Evolutionary conservation across 1,284 basidiomycete genomes (phyloP), one percentile per base, ranked within the genome.

Genomic region (Cutaneotrichosporon spelunceum): DNA sequence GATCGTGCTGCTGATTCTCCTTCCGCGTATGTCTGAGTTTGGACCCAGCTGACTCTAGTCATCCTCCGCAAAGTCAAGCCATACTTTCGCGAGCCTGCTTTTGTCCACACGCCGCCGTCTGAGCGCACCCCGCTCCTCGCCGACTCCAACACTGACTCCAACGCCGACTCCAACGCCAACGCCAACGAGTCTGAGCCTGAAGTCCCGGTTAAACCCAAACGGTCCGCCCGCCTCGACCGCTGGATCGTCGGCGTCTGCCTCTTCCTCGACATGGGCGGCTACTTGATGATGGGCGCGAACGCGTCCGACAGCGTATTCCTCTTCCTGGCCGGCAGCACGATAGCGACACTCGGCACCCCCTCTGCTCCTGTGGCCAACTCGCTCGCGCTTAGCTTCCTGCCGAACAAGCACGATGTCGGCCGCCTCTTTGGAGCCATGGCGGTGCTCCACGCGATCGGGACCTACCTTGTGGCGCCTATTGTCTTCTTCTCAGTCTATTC

Each of bases 1-100:
- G 1, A 21, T 85, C 1, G 84, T 85, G 62, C 79, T 93, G 61
- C 81, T 87, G 1, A 61, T 86, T 4, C 64, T 90, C 27, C 77
- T 92, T 9, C 91, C 91, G 13, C 24, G 79, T 78, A 36, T 69
- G 78, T 73, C 23, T 8, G 3, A 14, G 5, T 33, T 50, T 1
- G 23, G 27, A 24, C 14, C 14, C 3, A 27, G 24, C 26, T 29
- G 14, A n/a, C 24, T 23, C 8, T 63, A 79, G 78, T 75, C 27
- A 52, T 70, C 21, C 73, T 78, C 62, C 68, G 70, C 48, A 67
- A 65, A n/a, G 66, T 76, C 68, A 79, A 78, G 61, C 77, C 77
- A 1, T 69, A 67, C 50, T 72, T 74, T 33, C 57, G 55, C 29
- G 63, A 58, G 36, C 52, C 27, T 1, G 30, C 50, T 55, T 44